Evolutionary conservation across 768 basidiomycete genomes (phyloP).

Genomic region (Lactarius vividus): DNA sequence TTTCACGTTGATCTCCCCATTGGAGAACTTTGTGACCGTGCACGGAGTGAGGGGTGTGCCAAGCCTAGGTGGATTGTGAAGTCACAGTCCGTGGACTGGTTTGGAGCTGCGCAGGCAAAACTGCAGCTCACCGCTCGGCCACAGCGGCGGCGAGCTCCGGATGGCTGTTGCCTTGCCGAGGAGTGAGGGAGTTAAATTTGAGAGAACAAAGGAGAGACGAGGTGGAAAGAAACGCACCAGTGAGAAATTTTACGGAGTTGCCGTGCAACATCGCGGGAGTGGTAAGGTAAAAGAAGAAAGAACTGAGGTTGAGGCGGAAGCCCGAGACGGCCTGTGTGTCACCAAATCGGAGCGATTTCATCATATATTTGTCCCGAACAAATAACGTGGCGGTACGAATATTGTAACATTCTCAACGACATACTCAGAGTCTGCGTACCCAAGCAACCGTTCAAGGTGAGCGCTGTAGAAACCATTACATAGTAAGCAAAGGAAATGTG

Average conservation of each 20-base stretch:
- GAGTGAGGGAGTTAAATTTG: slow-evolving; percentile 26
- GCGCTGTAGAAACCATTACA: slow-evolving; percentile 50
- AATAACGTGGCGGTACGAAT: slow-evolving; percentile 47
- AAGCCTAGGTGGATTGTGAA: slow-evolving; percentile 57
- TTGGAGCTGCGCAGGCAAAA: slow-evolving; percentile 33
- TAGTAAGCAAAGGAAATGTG: slow-evolving; percentile 14
- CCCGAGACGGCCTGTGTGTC: not conserved
- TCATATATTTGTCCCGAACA: slow-evolving; percentile 27
- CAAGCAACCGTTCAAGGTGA: slow-evolving; percentile 73
- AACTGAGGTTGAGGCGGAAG: not conserved
- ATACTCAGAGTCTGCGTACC: slow-evolving; percentile 95
- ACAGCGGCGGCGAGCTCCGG: slow-evolving; percentile 95
- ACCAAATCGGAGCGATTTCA: not conserved
- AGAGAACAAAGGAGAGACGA: slow-evolving; percentile 11
- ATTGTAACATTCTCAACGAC: slow-evolving; percentile 95
- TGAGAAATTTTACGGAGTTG: slow-evolving; percentile 72
- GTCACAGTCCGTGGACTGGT: slow-evolving; percentile 50
- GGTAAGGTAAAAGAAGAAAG: not conserved
- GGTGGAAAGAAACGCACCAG: slow-evolving; percentile 47
- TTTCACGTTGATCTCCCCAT: slow-evolving; percentile 93
- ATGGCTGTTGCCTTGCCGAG: slow-evolving; percentile 84
- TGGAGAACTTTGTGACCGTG: slow-evolving; percentile 87
- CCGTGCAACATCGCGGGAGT: slow-evolving; percentile 56
- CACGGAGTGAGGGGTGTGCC: slow-evolving; percentile 82
- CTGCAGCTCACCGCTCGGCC: slow-evolving; percentile 89